Percentiles rank a stretch among this genome's conserved stretches.
Conservation (phyloP, 345 rosid species). For the Acer saccharum region DNA sequence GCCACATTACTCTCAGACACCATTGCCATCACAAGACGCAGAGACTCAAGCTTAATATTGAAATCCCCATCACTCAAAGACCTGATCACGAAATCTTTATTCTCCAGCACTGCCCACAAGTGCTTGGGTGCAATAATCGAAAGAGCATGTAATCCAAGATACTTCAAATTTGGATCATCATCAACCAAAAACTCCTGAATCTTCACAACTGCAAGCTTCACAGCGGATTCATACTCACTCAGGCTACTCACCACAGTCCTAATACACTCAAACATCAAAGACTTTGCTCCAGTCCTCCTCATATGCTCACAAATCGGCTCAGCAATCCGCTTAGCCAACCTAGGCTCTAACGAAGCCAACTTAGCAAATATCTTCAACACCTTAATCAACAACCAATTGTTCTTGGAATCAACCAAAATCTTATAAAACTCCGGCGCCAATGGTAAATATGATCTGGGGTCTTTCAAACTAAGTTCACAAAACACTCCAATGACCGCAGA, state of each 20-base stretch:
- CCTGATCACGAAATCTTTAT: conserved; percentile 81
- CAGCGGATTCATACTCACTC: conserved; percentile 81
- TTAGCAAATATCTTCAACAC: conserved; percentile 79
- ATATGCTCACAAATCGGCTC: conserved; percentile 88
- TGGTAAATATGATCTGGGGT: conserved; percentile 77
- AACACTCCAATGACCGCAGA: conserved; percentile 84
- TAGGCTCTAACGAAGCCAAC: conserved; percentile 77
- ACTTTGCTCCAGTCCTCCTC: conserved; percentile 83
- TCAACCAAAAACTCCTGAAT: conserved; percentile 70
- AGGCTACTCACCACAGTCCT: conserved; percentile 79
- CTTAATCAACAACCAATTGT: conserved; percentile 91
- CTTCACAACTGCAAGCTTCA: conserved; percentile 74
- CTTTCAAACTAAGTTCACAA: conserved; percentile 72
- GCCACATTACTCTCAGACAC: conserved; percentile 77
- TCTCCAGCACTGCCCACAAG: conserved; percentile 84
- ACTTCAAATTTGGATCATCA: conserved; percentile 90
- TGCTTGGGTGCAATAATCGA: conserved; percentile 64
- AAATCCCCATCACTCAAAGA: conserved; percentile 87
- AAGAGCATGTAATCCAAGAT: conserved; percentile 88
- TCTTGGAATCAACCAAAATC: conserved; percentile 81
- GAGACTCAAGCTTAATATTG: conserved; percentile 75
- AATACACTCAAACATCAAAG: conserved; percentile 85
- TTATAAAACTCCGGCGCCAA: conserved; percentile 88
- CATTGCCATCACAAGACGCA: conserved; percentile 84
- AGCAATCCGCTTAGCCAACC: conserved; percentile 76